Percentiles rank a stretch among this genome's conserved stretches.
Conservation (phyloP, 352 stramenopile genomes). For the Pythium scleroteichum region DNA sequence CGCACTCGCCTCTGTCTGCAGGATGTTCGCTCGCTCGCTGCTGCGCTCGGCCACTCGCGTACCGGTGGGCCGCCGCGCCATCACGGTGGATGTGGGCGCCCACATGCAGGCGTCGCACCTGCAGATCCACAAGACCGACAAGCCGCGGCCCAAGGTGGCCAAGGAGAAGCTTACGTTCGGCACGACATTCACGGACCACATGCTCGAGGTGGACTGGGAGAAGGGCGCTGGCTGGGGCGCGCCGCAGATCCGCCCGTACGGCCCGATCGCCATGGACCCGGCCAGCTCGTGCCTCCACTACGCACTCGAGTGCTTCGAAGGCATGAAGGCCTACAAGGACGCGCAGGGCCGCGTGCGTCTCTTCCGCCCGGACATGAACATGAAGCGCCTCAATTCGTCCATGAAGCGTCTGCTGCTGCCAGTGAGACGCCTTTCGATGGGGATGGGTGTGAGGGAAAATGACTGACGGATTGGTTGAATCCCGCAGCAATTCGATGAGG, state of each 20-base stretch:
- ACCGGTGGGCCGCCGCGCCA: slow-evolving; percentile 19
- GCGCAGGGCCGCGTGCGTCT: slow-evolving; percentile 86
- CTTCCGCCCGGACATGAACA: slow-evolving; percentile 97
- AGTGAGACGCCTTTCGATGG: slow-evolving; percentile 26
- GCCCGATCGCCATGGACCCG: slow-evolving; percentile 90
- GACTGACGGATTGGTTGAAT: neutral
- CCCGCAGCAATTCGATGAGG: slow-evolving; percentile 75
- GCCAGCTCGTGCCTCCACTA: slow-evolving; percentile 95
- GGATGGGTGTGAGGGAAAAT: neutral
- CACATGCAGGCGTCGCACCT: slow-evolving; percentile 41
- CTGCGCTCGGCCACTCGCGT: slow-evolving; percentile 4
- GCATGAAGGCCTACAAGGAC: slow-evolving; percentile 94
- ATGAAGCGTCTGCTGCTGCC: slow-evolving; percentile 93
- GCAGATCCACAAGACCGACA: slow-evolving; percentile 43
- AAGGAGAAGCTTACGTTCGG: slow-evolving; percentile 93
- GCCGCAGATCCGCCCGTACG: slow-evolving; percentile 91
- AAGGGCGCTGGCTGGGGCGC: slow-evolving; percentile 80
- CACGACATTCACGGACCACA: slow-evolving; percentile 95
- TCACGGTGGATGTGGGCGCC: slow-evolving; percentile 35
- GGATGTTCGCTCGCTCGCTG: slow-evolving; percentile 21
- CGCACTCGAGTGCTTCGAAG: slow-evolving; percentile 94
- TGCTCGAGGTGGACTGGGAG: slow-evolving; percentile 95
- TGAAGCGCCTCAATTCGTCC: slow-evolving; percentile 93
- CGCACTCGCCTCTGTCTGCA: neutral
- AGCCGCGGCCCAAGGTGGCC: slow-evolving; percentile 56